Evolutionary conservation across 805 yeast species (phyloP), one percentile per base, ranked within the genome.

Genomic region (Candida adriatica): DNA sequence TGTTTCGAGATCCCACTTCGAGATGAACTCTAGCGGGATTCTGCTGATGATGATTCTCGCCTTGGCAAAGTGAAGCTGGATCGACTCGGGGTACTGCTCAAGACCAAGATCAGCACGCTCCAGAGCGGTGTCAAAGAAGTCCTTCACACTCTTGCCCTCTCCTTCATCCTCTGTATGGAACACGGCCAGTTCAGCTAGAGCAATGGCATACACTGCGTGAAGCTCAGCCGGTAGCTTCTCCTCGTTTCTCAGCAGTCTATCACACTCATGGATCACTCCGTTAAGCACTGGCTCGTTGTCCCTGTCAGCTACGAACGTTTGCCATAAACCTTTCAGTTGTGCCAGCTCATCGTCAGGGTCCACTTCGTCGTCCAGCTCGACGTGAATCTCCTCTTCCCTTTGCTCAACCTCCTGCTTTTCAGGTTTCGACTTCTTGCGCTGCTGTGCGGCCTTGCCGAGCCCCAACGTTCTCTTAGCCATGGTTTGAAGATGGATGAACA

Each of bases 221-320:
- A 87, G 83, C 26, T 62, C 64, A 21, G 70, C 73, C 17, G 69
- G 65, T 17, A 70, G 35, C 37, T 51, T 45, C 17, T 49, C 51
- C 23, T 49, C 42, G 26, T 50, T 42, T 51, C 88, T 65, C 42
- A 87, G 63, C 20, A 86, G 53, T 30, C 94, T 61, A 49, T 90
- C 96, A 60, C 95, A 82, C 53, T 90, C 96, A 47, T 88, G 95
- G n/a, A 90, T 70, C 5, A 88, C 68, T 16, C 96, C 96, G 48
- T 87, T 82, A 36, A 82, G 52, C 21, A 82, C 68, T 38, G 76
- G 58, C 49, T 79, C 83, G 41, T 70, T 73, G 15, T 78, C 80
- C 35, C 71, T 70, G 4, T 70, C 74, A 2, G 80, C 64, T 25
- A 59, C 46, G 56, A 73, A 84, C 4, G 84, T 75, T 11, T 62